These are phyloP conservation scores for Eucalyptus urophylla DNA, from an alignment of 345 rosid genomes.

Conservation along the genomic window DNA sequence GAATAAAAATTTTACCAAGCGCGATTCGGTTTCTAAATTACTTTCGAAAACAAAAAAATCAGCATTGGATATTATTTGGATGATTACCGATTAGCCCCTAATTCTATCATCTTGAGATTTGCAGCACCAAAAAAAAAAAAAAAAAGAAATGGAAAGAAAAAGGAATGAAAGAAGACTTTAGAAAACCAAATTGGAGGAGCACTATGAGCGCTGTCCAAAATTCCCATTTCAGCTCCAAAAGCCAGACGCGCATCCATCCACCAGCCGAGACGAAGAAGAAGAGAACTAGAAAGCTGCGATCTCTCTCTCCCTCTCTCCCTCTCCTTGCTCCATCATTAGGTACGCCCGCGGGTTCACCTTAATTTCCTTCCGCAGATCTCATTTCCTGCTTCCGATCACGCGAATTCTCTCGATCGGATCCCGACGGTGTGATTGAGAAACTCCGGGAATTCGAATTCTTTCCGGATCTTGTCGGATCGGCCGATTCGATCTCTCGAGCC, in stretches of 20 bases:
- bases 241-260: not conserved
- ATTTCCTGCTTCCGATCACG: not conserved
- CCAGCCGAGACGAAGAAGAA: not conserved
- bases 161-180: not conserved
- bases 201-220: not conserved
- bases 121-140: not conserved
- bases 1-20: too few relatives aligned
- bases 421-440: not conserved
- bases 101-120: not conserved
- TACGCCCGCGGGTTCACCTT: not conserved
- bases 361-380: not conserved
- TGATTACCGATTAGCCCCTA: fast-evolving
- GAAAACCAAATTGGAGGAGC: not conserved
- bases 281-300: not conserved
- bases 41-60: too few relatives aligned
- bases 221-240: not conserved
- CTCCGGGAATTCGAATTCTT: not conserved
- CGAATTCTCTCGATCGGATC: not conserved
- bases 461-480: not conserved
- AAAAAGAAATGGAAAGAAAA: not conserved
- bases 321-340: not conserved
- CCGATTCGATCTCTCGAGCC: not conserved
- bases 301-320: not conserved
- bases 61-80: fast-evolving
- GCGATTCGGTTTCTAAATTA: fast-evolving